These are phyloP conservation scores for Punica granatum DNA, from an alignment of 345 rosid genomes.

Conservation along the genomic window DNA sequence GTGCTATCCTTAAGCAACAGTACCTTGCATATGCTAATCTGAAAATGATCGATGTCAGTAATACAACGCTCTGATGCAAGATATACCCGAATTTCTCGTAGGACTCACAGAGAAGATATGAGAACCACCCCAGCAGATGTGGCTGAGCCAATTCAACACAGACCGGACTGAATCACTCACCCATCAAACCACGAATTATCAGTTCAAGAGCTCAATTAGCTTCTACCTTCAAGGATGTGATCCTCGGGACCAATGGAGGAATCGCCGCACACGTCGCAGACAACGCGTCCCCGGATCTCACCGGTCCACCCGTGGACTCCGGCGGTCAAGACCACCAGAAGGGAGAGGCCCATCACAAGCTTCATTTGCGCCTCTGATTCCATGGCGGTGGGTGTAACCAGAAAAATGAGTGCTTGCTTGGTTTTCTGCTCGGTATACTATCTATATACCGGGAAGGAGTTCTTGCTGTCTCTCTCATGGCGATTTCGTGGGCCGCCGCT, in stretches of 20 bases:
- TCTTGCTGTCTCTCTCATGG: background rate
- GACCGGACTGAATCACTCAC: background rate
- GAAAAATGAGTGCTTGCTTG: background rate
- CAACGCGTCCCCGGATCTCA: slow-evolving; percentile 86
- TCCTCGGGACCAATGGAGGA: slow-evolving; percentile 93
- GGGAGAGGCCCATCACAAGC: slow-evolving; percentile 26
- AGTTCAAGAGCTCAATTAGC: background rate
- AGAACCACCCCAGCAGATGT: too few species aligned
- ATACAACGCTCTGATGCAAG: too few species aligned
- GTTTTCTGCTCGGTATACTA: too few species aligned
- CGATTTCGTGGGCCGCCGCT: background rate
- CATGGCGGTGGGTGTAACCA: slow-evolving; percentile 19
- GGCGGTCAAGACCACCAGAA: slow-evolving; percentile 21
- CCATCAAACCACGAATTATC: background rate
- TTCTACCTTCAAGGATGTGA: slow-evolving; percentile 73
- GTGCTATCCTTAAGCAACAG: background rate
- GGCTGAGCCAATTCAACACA: background rate
- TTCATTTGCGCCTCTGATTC: slow-evolving; percentile 21
- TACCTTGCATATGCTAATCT: background rate
- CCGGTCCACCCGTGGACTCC: slow-evolving; percentile 78
- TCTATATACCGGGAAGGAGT: too few species aligned
- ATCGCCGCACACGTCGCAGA: slow-evolving; percentile 89
- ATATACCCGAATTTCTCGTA: too few species aligned
- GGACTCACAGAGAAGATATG: too few species aligned
- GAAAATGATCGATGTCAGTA: background rate